Conservation (phyloP, 2,329 filamentous ascomycete species). For the Neophaeococcomyces aloes region DNA sequence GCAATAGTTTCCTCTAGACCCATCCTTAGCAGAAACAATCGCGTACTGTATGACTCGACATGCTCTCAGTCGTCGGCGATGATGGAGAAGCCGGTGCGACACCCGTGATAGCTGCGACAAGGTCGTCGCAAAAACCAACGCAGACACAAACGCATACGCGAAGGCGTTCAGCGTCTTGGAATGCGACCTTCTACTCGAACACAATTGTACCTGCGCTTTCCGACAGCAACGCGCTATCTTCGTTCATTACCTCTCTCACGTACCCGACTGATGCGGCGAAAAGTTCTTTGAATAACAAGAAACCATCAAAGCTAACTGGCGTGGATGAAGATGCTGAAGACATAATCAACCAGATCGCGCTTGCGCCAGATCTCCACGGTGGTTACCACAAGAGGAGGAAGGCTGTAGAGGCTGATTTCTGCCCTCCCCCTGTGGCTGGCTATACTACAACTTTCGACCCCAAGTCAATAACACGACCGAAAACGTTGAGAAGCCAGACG, state of each 20-base stretch:
- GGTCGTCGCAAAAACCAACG: not conserved
- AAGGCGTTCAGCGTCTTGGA: slow-evolving; percentile 1
- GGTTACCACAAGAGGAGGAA: not conserved
- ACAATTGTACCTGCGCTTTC: slow-evolving; percentile 1
- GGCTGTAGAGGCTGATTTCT: not conserved
- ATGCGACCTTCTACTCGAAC: not conserved
- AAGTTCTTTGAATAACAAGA: slow-evolving; percentile 11
- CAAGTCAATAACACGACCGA: not conserved
- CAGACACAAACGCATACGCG: not conserved
- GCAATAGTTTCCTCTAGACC: not conserved
- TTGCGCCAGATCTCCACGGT: not conserved
- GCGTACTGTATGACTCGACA: not conserved
- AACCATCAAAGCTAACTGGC: slow-evolving; percentile 40
- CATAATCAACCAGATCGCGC: not conserved
- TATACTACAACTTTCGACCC: slow-evolving; percentile 4
- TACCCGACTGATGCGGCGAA: slow-evolving; percentile 50
- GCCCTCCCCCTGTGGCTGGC: slow-evolving; percentile 6
- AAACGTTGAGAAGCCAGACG: not conserved
- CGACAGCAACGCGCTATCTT: slow-evolving; percentile 39
- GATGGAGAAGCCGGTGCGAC: not conserved
- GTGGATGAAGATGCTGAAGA: not conserved
- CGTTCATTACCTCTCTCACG: slow-evolving; percentile 52
- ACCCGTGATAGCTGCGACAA: not conserved
- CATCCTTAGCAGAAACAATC: not conserved
- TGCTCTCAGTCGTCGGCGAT: not conserved